These are phyloP conservation scores for Leccinum pellstonianum DNA, from an alignment of 768 basidiomycete species.

Conservation along the genomic window DNA sequence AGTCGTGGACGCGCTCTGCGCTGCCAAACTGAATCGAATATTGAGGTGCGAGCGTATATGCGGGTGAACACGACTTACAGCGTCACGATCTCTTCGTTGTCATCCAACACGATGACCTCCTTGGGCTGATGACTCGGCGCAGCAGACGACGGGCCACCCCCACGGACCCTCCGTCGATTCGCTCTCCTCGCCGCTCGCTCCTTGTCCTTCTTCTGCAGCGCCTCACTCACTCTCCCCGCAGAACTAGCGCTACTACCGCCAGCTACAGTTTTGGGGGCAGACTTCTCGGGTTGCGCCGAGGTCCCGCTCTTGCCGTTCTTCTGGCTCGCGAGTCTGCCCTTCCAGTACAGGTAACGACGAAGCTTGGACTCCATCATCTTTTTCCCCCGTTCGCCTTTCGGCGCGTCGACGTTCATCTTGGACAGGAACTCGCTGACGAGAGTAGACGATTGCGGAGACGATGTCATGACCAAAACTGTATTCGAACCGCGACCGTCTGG, in stretches of 20 bases:
- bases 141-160: constrained; percentile 51
- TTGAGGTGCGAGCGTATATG: too few species aligned
- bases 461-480: constrained; percentile 84
- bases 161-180: constrained; percentile 72
- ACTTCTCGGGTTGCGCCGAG: neutral
- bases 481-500: constrained; percentile 56
- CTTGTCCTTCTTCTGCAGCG: constrained; percentile 73
- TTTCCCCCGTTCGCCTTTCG: constrained; percentile 62
- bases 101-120: constrained; percentile 18
- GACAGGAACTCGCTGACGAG: constrained; percentile 80
- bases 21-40: constrained; percentile 19
- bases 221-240: constrained; percentile 56
- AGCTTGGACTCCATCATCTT: constrained; percentile 78
- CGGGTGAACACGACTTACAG: constrained; percentile 45
- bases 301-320: constrained; percentile 23
- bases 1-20: constrained; percentile 10
- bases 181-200: constrained; percentile 56
- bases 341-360: constrained; percentile 78
- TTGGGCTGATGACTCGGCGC: constrained; percentile 8
- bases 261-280: constrained; percentile 14
- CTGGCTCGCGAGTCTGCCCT: constrained; percentile 43
- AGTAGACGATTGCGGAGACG: constrained; percentile 70
- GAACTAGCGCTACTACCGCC: constrained; percentile 7
- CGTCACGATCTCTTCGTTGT: constrained; percentile 45
- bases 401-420: constrained; percentile 51